Base-by-base conservation (phyloP, 768 basidiomycete genomes). In the Kwoniella shandongensis region DNA sequence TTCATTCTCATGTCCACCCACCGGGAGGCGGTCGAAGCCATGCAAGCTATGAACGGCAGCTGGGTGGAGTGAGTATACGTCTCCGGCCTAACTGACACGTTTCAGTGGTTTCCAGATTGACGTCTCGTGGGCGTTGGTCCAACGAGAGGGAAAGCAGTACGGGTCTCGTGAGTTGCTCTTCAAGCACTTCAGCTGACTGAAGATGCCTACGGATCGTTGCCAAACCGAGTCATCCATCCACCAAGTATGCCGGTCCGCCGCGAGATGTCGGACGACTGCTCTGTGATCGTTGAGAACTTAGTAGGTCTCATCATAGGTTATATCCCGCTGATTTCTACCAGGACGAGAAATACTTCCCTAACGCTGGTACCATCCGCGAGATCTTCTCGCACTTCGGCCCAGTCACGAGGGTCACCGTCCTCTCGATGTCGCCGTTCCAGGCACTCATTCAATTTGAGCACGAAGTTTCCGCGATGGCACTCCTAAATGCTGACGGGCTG, bases 1-100 rank as follows among this genome's bases (percentile, higher is more conserved):
- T 72, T 72, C 51, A 57, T 72, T 15, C 63, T 69, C 17, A 66
- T 72, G 65, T 58, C 59, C 3, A 67, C 65, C n/a, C 67, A 72
- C 30, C 44, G 50, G 15, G 63, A 72, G 50, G 67, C 70, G 6
- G 36, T 35, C 12, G 48, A 59, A 11, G 70, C 65, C 5, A 54
- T 65, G 59, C 27, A 42, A 26, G 39, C 27, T 1, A 69, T 72
- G 65, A 67, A 64, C 20, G 56, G 47, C 7, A 51, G 27, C 13
- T 41, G 50, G 32, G 29, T 73, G n/a, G 61, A 66, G 68, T 73
- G 42, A 61, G 71, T 58, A 13, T 11, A 46, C 36, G 1, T 38
- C n/a, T 12, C 1, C 17, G 20, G 2, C 26, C 26, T 22, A 23
- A 38, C 41, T 51, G 51, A 54, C 22, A 17, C 15, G 22, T 17